Evolutionary conservation across 192 early-diverging fungal species (phyloP), one percentile per base, ranked within the genome.

Genomic region (Coemansia aciculifera): DNA sequence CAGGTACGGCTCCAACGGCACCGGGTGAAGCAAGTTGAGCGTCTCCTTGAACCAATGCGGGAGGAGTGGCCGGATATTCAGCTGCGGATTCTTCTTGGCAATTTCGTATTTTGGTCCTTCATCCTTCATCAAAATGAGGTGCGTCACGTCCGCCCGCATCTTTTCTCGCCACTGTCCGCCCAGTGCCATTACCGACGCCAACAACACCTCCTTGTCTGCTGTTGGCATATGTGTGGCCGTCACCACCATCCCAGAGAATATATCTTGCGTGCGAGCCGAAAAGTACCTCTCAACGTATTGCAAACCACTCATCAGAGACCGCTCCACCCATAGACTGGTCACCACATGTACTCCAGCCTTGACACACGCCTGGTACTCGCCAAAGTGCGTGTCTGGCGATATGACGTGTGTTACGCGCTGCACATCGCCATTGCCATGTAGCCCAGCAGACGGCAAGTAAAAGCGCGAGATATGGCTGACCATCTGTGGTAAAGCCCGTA

Each of bases 21-120:
- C 70, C 17, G 68, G 52, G 29, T 81, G 62, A 46, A 78, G 77
- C 36, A 91, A 54, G 44, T 85, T 86, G 29, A 90, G 73, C 62
- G 87, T 88, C 43, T 86, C 84, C 43, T 91, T 84, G 70, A 93
- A 89, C 86, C 89, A 93, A 56, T 91, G 89, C 40, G 91, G 91
- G 31, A 93, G 70, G 59, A 93, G 79, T 13, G 87, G 51, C 54
- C 72, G 85, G 39, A 90, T 84, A n/a, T 77, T 81, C 32, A 81
- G 63, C 63, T 86, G 81, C 17, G 75, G 77, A 51, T 81, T 67
- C 38, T 65, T 46, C 59, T 75, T 82, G 0, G 68, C 77, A 57
- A 73, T 75, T 17, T 79, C 79, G 54, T 86, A 87, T 54, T 84
- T 87, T 21, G 54, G 52, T 13, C 81, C 81, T 10, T 60, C 60